Evolutionary conservation across 2,329 filamentous ascomycete genomes (phyloP), one percentile per base, ranked within the genome.

Genomic region (Diplodia mutila): DNA sequence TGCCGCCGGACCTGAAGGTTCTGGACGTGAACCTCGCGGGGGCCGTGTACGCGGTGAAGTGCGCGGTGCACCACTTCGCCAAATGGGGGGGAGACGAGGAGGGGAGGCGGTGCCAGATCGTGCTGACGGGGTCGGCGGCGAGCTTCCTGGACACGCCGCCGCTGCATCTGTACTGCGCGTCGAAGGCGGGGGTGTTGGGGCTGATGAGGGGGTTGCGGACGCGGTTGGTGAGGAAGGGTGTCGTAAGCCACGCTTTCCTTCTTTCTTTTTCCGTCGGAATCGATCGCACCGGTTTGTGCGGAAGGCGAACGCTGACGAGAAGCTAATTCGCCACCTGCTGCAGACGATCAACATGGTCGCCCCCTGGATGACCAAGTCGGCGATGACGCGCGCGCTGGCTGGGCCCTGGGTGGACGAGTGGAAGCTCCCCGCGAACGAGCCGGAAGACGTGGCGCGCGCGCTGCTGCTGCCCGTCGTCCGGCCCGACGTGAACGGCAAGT

Each of bases 351-450:
- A 74, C 52, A 70, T 74, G 12, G 70, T 74, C n/a, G 72, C 71
- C 34, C 73, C 73, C 0, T 74, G 73, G 73, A 74, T 74, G 73
- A 74, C 73, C 3, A 70, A 70, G 71, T 48, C 39, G 0, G 39
- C 25, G 4, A 61, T 61, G 57, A 61, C 57, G 9, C 48, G 7
- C 6, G 57, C 49, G 1, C 39, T 61, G 25, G 42, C 37, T 18
- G 25, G 37, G 11, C 16, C 34, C 3, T 61, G 57, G 57, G 21
- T 12, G 8, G 23, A 49, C 6, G 16, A 48, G 6, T 48, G 57
- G 42, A 27, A 27, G 9, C 68, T 74, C 4, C 73, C 72, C 21
- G 70, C 70, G 18, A 75, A 75, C 57, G 51, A 67, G 66, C 68
- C 72, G 2, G 69, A 69, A 34, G 72, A 72, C 53, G 72, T 75